Percentiles rank a stretch among this genome's conserved stretches.
phyloP scores from a whole-genome alignment of 1,284 basidiomycete species.

The Apiotrichum mycotoxinovorans region DNA sequence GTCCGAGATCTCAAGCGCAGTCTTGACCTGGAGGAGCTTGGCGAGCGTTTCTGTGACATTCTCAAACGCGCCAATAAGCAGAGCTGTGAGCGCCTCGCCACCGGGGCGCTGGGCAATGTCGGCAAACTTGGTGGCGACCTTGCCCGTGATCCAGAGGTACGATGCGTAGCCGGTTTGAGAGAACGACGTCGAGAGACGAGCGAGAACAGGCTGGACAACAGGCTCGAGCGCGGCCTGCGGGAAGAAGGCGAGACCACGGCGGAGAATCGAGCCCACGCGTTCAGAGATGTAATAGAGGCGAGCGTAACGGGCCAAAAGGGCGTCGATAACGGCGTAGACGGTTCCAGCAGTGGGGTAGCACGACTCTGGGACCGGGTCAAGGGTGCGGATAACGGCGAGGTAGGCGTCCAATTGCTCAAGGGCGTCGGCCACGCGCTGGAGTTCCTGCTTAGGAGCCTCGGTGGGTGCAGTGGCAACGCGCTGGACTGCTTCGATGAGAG shows the following conservation, averaged over 20 bases:
- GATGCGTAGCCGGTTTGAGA: slow-evolving; percentile 77
- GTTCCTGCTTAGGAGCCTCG: slow-evolving; percentile 56
- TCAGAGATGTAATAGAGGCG: slow-evolving; percentile 76
- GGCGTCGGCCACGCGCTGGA: slow-evolving; percentile 70
- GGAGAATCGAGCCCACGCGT: slow-evolving; percentile 77
- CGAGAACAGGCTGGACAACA: slow-evolving; percentile 67
- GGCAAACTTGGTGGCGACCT: slow-evolving; percentile 70
- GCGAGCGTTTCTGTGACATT: slow-evolving; percentile 66
- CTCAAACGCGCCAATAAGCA: slow-evolving; percentile 69
- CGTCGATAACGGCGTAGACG: slow-evolving; percentile 79
- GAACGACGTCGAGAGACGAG: slow-evolving; percentile 73
- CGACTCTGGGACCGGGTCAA: slow-evolving; percentile 71
- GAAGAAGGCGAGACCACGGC: slow-evolving; percentile 81
- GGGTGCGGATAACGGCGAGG: slow-evolving; percentile 71
- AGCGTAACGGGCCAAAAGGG: slow-evolving; percentile 76
- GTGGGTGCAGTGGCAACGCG: slow-evolving; percentile 33
- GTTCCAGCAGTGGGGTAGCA: slow-evolving; percentile 77
- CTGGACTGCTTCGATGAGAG: slow-evolving; percentile 54
- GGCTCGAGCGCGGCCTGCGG: slow-evolving; percentile 61
- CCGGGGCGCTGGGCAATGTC: slow-evolving; percentile 54
- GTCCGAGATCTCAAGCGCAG: slow-evolving; percentile 72
- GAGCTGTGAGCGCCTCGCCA: slow-evolving; percentile 39
- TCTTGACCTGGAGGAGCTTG: slow-evolving; percentile 63
- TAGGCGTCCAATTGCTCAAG: slow-evolving; percentile 87
- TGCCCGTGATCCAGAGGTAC: slow-evolving; percentile 92